These are phyloP conservation scores for Blechomonas ayalai DNA, from an alignment of 208 protist genomes.

Conservation along the genomic window DNA sequence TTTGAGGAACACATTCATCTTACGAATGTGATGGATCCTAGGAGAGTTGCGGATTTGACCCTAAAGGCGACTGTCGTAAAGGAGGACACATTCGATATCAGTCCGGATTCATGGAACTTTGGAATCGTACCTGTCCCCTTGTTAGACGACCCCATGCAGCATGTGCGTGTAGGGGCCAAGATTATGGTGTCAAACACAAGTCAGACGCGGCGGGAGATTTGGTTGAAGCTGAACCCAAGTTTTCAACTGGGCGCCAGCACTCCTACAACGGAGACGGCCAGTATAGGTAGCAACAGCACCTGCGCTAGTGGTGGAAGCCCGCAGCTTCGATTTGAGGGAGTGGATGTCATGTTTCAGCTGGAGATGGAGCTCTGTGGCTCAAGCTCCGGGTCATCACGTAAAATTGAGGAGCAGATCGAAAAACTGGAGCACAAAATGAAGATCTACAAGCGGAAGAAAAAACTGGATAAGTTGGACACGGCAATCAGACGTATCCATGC, in stretches of 20 bases:
- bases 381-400: constrained; percentile 49
- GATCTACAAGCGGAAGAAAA: constrained; percentile 83
- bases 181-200: constrained; percentile 78
- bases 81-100: constrained; percentile 84
- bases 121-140: constrained; percentile 44
- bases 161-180: constrained; percentile 41
- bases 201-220: constrained; percentile 42
- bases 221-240: constrained; percentile 41
- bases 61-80: constrained; percentile 80
- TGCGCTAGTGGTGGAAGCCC: background rate
- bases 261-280: background rate
- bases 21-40: constrained; percentile 61
- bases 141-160: constrained; percentile 8
- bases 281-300: background rate
- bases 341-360: constrained; percentile 62
- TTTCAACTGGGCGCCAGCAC: too few relatives aligned
- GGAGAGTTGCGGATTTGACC: constrained; percentile 54
- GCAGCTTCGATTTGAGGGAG: constrained; percentile 60
- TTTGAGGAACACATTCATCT: constrained; percentile 75
- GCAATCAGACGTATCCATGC: constrained; percentile 54
- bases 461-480: constrained; percentile 64
- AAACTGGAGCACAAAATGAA: constrained; percentile 87
- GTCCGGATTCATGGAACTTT: constrained; percentile 77
- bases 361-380: constrained; percentile 59
- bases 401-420: constrained; percentile 85